Conservation (phyloP, 345 rosid species). For the Aethionema arabicum region DNA sequence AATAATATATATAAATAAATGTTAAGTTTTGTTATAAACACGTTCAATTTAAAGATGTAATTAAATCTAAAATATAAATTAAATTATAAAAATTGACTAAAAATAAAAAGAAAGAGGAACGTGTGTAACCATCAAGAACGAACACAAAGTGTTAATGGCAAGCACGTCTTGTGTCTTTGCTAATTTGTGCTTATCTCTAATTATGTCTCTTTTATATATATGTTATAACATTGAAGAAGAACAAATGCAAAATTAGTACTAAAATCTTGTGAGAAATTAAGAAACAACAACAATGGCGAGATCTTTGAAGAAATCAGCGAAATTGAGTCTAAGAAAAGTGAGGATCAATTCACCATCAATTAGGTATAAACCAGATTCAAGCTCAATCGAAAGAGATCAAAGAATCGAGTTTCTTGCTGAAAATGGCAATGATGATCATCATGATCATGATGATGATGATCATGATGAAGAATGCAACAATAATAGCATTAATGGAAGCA, state of each 20-base stretch:
- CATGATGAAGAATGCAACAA: too few species aligned
- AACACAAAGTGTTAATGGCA: constrained; percentile 27
- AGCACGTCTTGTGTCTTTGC: constrained; percentile 31
- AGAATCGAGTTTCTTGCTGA: constrained; percentile 47
- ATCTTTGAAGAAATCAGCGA: constrained; percentile 44
- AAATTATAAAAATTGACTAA: too few species aligned
- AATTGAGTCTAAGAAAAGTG: constrained; percentile 42
- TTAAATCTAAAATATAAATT: too few species aligned
- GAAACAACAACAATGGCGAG: constrained; percentile 21
- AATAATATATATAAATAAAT: too few species aligned
- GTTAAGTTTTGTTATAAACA: too few species aligned
- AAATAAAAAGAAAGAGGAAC: neutral
- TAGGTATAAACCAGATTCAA: constrained; percentile 39
- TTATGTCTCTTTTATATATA: too few species aligned
- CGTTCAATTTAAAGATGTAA: too few species aligned
- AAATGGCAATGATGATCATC: constrained; percentile 30
- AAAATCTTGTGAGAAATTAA: too few species aligned
- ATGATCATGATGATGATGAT: neutral
- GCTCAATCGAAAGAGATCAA: constrained; percentile 44
- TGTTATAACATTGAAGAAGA: constrained; percentile 28
- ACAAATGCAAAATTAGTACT: constrained; percentile 6
- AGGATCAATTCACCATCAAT: constrained; percentile 49
- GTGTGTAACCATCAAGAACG: constrained; percentile 38
- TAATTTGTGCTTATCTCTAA: constrained; percentile 2
- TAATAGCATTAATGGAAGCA: neutral